Evolutionary conservation across 495 filamentous ascomycete genomes (phyloP).

Genomic region (Penicillium taxi): DNA sequence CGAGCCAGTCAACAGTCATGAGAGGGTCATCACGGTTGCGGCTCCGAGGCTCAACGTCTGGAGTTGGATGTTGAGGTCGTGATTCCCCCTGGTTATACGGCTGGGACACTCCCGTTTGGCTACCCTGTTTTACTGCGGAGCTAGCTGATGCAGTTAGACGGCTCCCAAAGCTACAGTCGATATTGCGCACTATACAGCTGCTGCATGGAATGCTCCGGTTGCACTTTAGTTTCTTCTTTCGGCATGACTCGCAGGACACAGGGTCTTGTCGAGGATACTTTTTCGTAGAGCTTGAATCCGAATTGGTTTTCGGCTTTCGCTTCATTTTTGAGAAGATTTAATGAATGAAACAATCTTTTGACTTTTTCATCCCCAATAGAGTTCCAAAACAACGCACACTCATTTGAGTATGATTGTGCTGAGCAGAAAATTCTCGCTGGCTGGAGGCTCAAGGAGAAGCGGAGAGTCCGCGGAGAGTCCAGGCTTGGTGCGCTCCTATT

Average conservation of each 20-base stretch:
- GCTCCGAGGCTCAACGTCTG: background rate
- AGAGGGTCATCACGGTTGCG: slow-evolving; percentile 15
- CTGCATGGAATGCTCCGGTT: slow-evolving; percentile 31
- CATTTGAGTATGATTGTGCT: too few relatives aligned
- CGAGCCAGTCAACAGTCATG: slow-evolving; percentile 28
- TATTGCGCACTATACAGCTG: slow-evolving; percentile 32
- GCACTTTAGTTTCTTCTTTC: slow-evolving; percentile 12
- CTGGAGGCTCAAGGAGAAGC: background rate
- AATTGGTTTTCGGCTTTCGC: slow-evolving; percentile 8
- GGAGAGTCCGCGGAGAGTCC: slow-evolving; percentile 25
- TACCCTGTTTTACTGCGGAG: too few relatives aligned
- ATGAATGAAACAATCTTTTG: background rate
- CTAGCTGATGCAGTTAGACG: background rate
- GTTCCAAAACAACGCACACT: too few relatives aligned
- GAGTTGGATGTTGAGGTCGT: background rate
- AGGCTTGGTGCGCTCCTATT: slow-evolving; percentile 1
- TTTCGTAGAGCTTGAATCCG: slow-evolving; percentile 5
- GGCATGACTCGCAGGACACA: slow-evolving; percentile 37
- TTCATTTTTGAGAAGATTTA: slow-evolving; percentile 22
- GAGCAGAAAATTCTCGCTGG: too few relatives aligned
- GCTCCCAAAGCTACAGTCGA: slow-evolving; percentile 25
- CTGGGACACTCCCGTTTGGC: too few relatives aligned
- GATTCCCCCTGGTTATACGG: background rate
- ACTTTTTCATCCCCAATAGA: too few relatives aligned
- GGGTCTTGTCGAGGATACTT: slow-evolving; percentile 37